Evolutionary conservation across 2,329 filamentous ascomycete genomes (phyloP).

Genomic region (Trichoderma sp.): DNA sequence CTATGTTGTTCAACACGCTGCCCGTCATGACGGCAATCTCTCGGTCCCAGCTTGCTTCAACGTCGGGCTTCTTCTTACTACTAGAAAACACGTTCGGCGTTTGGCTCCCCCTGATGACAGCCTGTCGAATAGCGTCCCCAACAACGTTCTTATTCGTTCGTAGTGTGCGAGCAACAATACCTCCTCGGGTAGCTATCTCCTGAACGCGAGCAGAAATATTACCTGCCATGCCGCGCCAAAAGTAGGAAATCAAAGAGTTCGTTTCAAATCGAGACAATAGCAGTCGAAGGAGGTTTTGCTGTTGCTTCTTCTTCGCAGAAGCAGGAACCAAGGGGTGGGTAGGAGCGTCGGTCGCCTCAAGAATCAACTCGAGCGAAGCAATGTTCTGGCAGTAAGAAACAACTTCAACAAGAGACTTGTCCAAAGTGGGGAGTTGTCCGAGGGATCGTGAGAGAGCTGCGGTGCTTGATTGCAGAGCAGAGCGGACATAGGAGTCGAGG

Average conservation of each 20-base stretch:
- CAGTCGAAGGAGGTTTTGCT: slow-evolving; percentile 66
- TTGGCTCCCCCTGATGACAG: slow-evolving; percentile 77
- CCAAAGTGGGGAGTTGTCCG: slow-evolving; percentile 77
- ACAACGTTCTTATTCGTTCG: slow-evolving; percentile 75
- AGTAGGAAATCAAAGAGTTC: slow-evolving; percentile 83
- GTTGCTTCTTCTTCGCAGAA: slow-evolving; percentile 41
- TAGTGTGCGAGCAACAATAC: slow-evolving; percentile 80
- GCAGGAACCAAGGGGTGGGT: slow-evolving; percentile 65
- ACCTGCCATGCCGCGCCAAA: slow-evolving; percentile 87
- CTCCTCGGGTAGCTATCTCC: slow-evolving; percentile 81
- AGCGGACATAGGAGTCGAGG: slow-evolving; percentile 80
- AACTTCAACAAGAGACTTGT: slow-evolving; percentile 80
- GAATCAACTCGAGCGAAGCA: slow-evolving; percentile 79
- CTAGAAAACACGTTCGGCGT: slow-evolving; percentile 60
- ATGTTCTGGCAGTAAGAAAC: slow-evolving; percentile 87
- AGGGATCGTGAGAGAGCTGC: slow-evolving; percentile 75
- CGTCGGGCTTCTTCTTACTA: slow-evolving; percentile 51
- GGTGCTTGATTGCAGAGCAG: slow-evolving; percentile 76
- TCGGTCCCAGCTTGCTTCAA: slow-evolving; percentile 73
- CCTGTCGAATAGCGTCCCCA: slow-evolving; percentile 77
- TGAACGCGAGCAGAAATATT: slow-evolving; percentile 76
- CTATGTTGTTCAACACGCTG: slow-evolving; percentile 68
- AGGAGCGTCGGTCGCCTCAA: slow-evolving; percentile 70
- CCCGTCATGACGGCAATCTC: slow-evolving; percentile 95
- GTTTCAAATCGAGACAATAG: slow-evolving; percentile 83